Conservation (phyloP, 345 rosid species). For the Sonneratia alba region DNA sequence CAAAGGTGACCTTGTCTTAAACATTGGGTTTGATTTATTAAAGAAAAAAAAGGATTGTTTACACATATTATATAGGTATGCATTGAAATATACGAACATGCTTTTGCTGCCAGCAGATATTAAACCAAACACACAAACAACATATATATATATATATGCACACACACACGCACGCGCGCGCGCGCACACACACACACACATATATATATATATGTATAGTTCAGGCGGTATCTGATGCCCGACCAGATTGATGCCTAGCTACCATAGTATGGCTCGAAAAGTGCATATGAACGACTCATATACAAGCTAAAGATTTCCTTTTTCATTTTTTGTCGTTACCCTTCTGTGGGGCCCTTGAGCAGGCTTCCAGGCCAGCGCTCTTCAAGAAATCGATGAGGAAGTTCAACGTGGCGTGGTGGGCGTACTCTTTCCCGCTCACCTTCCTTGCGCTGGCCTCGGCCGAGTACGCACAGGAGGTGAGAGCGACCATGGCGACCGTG, state of each 20-base stretch:
- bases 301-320: not conserved
- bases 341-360: conserved; percentile 3
- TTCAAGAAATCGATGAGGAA: conserved; percentile 59
- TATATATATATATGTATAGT: too few species aligned
- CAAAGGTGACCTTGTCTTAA: not conserved
- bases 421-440: conserved; percentile 45
- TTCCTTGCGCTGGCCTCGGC: conserved; percentile 52
- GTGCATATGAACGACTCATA: not conserved
- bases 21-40: too few species aligned
- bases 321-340: not conserved
- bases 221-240: not conserved
- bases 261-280: too few species aligned
- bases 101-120: not conserved
- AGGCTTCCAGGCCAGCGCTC: conserved; percentile 53
- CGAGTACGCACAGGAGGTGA: conserved; percentile 41
- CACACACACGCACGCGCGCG: not conserved
- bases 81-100: not conserved
- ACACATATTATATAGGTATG: too few species aligned
- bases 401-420: conserved; percentile 66
- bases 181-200: not conserved
- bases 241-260: not conserved
- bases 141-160: not conserved
- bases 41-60: too few species aligned
- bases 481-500: conserved; percentile 20
- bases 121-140: too few species aligned